These are phyloP conservation scores for Carnegiea gigantea DNA, from an alignment of 179 eudicot genomes.

Conservation along the genomic window DNA sequence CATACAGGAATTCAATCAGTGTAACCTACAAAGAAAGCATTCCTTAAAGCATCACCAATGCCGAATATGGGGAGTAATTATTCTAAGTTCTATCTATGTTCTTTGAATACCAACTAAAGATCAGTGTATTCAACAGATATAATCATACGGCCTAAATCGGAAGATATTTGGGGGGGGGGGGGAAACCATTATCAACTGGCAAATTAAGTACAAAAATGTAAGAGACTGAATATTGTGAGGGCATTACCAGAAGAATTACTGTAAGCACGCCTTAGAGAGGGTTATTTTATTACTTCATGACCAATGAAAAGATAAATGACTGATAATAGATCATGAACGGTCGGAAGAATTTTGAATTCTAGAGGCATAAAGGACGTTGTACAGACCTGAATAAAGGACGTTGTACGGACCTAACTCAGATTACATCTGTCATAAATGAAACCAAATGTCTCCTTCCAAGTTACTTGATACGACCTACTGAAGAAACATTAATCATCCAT, in stretches of 20 bases:
- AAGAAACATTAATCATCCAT: constrained; percentile 29
- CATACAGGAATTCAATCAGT: background rate
- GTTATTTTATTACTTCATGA: background rate
- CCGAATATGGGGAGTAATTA: background rate
- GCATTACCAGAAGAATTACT: background rate
- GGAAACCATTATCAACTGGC: background rate
- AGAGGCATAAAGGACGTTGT: too few species aligned
- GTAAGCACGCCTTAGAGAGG: background rate
- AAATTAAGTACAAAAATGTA: background rate
- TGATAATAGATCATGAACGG: background rate
- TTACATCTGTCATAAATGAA: constrained; percentile 76
- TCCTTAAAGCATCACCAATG: background rate
- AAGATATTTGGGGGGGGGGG: too few species aligned
- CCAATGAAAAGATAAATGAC: background rate
- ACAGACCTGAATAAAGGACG: constrained; percentile 34
- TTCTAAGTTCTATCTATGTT: background rate
- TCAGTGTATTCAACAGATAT: background rate
- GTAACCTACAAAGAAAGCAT: background rate
- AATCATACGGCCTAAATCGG: background rate
- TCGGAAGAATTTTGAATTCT: background rate
- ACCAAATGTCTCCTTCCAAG: constrained; percentile 78
- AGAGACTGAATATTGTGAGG: background rate
- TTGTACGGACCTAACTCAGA: constrained; percentile 66
- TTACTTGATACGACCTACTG: constrained; percentile 97
- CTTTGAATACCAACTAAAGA: background rate